These are phyloP conservation scores for Neoconidiobolus thromboides DNA, from an alignment of 371 early-diverging fungal species.

Conservation along the genomic window DNA sequence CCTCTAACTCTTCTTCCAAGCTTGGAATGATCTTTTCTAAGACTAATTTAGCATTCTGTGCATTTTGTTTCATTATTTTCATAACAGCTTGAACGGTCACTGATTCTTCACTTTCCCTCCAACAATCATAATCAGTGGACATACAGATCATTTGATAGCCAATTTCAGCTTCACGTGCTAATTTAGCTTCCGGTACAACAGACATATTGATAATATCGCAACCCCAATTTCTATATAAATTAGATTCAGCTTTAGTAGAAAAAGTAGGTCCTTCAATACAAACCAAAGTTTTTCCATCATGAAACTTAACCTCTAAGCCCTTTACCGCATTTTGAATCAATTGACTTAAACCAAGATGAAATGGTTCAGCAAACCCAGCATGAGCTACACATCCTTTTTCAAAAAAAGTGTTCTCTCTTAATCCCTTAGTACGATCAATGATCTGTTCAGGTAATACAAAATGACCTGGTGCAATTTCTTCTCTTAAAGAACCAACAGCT, in stretches of 20 bases:
- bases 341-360: slow-evolving; percentile 52
- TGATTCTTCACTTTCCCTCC: slow-evolving; percentile 77
- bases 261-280: slow-evolving; percentile 97
- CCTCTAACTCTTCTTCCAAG: slow-evolving; percentile 36
- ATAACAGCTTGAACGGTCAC: slow-evolving; percentile 88
- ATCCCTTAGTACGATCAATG: slow-evolving; percentile 92
- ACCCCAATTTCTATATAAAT: slow-evolving; percentile 86
- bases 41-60: slow-evolving; percentile 60
- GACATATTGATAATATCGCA: slow-evolving; percentile 95
- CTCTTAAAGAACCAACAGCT: slow-evolving; percentile 79
- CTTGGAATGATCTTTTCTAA: slow-evolving; percentile 58
- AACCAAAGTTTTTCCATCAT: slow-evolving; percentile 64
- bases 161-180: slow-evolving; percentile 94
- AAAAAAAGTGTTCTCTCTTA: slow-evolving; percentile 70
- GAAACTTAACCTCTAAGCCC: slow-evolving; percentile 15
- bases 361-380: slow-evolving; percentile 86
- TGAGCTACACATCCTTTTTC: slow-evolving; percentile 84
- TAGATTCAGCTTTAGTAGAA: slow-evolving; percentile 90
- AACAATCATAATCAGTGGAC: slow-evolving; percentile 98
- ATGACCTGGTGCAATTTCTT: slow-evolving; percentile 83
- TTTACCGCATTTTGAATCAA: slow-evolving; percentile 20
- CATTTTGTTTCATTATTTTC: slow-evolving; percentile 70
- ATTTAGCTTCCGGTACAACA: slow-evolving; percentile 84
- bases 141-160: slow-evolving; percentile 95
- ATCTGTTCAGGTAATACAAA: slow-evolving; percentile 87